Base-by-base conservation (phyloP, 1,139 yeast genomes). In the Yamadazyma buinensis region DNA sequence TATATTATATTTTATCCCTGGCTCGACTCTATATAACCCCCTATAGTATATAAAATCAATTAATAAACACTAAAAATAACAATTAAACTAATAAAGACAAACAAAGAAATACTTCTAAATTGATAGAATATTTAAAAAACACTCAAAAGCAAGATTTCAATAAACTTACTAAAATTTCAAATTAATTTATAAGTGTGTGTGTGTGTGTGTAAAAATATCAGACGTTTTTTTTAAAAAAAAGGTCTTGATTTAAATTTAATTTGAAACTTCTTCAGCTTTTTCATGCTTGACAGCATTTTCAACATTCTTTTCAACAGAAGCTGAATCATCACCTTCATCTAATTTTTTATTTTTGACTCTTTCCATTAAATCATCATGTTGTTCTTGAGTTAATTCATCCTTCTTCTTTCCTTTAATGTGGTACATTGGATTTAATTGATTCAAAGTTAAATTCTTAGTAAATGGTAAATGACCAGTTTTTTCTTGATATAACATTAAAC, bases 401-500 rank as follows among this genome's bases (percentile, higher is more conserved):
- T 79, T 75, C 70, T 79, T 72, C 72, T 80, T 79, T 48, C 73
- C 72, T 64, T 80, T 83, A 46, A 82, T 61, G 66, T 80, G 72
- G 60, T 80, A 81, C 73, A 80, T 68, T 57, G 92, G 92, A 61
- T 80, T 82, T 60, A 83, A 60, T 42, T 80, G 62, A 44, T 64
- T 64, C 49, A 81, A 52, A 27, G 70, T 72, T 51, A 80, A 51
- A 44, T 59, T 61, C 60, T 77, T 76, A 49, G 60, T 54, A 57
- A 52, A 57, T 40, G 66, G 66, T 37, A 60, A 59, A 43, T 60
- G 66, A 17, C 65, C 66, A 29, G 58, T 59, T 55, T 66, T 80
- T 67, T 86, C 95, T 65, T 83, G 88, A 60, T 51, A 84, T 47
- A 75, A 65, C 84, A 85, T 76, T 48, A 80, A 56, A n/a, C 53